phyloP scores from a whole-genome alignment of 768 basidiomycete species.

The Pleurotus tuber-regium region DNA sequence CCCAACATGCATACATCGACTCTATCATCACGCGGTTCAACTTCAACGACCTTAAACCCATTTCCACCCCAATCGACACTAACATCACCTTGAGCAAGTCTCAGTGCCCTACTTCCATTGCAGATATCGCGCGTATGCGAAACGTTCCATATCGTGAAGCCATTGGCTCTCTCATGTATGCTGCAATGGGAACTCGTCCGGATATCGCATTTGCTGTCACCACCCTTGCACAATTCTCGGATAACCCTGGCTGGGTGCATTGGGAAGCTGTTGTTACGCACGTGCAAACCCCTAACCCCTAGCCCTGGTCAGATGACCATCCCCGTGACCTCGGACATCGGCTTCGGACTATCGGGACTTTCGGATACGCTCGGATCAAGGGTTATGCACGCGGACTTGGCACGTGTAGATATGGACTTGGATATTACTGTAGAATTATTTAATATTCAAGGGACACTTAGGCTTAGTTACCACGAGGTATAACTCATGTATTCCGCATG shows the following conservation, averaged over 20 bases:
- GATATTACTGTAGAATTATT: too few relatives aligned
- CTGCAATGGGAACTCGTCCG: conserved; percentile 21
- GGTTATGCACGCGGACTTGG: too few relatives aligned
- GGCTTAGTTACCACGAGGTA: too few relatives aligned
- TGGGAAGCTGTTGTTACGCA: conserved; percentile 16
- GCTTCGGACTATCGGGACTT: too few relatives aligned
- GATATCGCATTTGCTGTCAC: conserved; percentile 24
- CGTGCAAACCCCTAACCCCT: too few relatives aligned
- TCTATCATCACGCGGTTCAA: conserved; percentile 18
- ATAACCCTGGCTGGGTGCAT: conserved; percentile 27
- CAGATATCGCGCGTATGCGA: conserved; percentile 12
- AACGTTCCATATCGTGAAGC: conserved; percentile 13
- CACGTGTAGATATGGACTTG: too few relatives aligned
- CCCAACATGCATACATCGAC: conserved; percentile 25
- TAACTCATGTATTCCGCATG: too few relatives aligned
- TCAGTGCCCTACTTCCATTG: conserved; percentile 13
- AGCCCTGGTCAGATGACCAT: too few relatives aligned
- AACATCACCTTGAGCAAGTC: conserved; percentile 10
- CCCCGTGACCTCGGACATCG: too few relatives aligned
- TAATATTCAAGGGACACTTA: too few relatives aligned
- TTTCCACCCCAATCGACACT: conserved; percentile 17
- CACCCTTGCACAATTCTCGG: conserved; percentile 23
- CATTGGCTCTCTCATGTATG: conserved; percentile 25
- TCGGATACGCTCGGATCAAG: too few relatives aligned
- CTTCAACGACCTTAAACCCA: conserved; percentile 17